Percentiles rank a stretch among this genome's conserved stretches.
Conservation (phyloP, 108 stramenopile species). For the Skeletonema potamos region DNA sequence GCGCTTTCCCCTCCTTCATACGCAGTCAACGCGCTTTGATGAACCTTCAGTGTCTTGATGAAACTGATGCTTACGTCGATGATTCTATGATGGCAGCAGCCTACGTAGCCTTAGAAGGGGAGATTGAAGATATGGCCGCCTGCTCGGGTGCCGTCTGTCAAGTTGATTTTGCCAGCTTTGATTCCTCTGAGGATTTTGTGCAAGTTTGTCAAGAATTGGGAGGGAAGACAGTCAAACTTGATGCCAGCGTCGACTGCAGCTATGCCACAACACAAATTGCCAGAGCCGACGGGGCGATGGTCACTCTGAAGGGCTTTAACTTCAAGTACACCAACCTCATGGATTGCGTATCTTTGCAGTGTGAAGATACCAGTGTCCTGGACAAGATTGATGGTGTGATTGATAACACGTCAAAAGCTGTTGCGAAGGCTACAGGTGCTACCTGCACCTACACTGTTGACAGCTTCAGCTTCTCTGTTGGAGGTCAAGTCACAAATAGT, state of each 20-base stretch:
- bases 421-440: neutral
- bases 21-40: neutral
- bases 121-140: conserved; percentile 8
- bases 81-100: neutral
- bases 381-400: conserved; percentile 3
- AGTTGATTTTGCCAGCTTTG: conserved; percentile 9
- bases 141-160: conserved; percentile 1
- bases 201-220: conserved; percentile 1
- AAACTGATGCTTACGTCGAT: neutral
- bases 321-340: conserved; percentile 6
- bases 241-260: conserved; percentile 4
- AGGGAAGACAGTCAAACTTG: conserved; percentile 8
- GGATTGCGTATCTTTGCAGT: conserved; percentile 11
- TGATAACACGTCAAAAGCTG: neutral
- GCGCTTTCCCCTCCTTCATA: conserved; percentile 5
- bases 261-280: neutral
- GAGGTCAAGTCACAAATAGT: too few species aligned
- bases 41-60: conserved; percentile 3
- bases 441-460: conserved; percentile 11
- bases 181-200: conserved; percentile 1
- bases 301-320: neutral
- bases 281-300: neutral
- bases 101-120: neutral
- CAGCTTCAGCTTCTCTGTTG: neutral
- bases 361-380: neutral